Base-by-base conservation (phyloP, 1,284 basidiomycete genomes). In the Ustilago shanxiensis region DNA sequence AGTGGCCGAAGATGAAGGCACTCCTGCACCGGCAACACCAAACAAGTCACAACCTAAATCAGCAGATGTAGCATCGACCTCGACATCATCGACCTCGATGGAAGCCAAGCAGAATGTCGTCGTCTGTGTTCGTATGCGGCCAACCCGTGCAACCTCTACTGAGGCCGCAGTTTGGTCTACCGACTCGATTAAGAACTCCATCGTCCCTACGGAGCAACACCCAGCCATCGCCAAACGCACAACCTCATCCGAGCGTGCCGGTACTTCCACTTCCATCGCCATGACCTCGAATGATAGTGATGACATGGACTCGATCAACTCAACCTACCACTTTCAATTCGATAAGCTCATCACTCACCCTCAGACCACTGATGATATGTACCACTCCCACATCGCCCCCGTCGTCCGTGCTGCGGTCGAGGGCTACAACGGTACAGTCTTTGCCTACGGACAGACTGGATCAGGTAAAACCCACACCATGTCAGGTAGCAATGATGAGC, bases 361-460 rank as follows among this genome's bases (percentile, higher is more conserved):
- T 3, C 75, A 78, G 41, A 59, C 65, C 20, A 82, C 83, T 0
- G 74, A 75, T 13, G 66, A 66, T 31, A 77, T 85, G 64, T 90
- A 89, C 75, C 79, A 85, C n/a, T 67, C 75, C 8, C 87, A 88
- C 77, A 87, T 90, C 47, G 83, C 87, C 0, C 88, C 88, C 0
- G 81, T 90, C 11, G 88, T 90, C 1, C 81, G 87, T 72, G 93
- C 94, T 20, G 93, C 95, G 13, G 97, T 98, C 93, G 94, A 97
- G 58, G 96, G 95, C 11, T 98, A 91, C 88, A 98, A 99, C 85
- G 91, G 94, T 13, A 94, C 98, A 75, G 91, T 98, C 50, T 98
- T 98, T 82, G 95, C 95, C 0, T 97, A 97, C 82, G 95, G 95
- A 22, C 93, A 94, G 87, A 89, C 88, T 2, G 89, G 89, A 16